phyloP scores from a whole-genome alignment of 176 grass and related monocot species.

The Calamus simplicifolius region DNA sequence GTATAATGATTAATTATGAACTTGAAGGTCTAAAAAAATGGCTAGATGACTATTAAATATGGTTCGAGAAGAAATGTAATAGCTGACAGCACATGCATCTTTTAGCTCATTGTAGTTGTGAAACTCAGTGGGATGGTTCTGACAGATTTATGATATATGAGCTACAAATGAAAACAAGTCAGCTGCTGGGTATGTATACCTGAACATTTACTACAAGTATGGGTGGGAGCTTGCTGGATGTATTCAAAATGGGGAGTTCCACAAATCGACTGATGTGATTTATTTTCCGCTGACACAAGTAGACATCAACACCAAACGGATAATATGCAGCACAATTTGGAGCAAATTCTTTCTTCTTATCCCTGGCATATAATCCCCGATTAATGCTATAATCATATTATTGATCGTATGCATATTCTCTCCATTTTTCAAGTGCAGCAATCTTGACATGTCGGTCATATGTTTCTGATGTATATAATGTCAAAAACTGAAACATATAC shows the following conservation, averaged over 20 bases:
- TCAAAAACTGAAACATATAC: conserved; percentile 1
- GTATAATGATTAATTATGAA: too few relatives aligned
- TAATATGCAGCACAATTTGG: conserved; percentile 77
- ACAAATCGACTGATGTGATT: conserved; percentile 95
- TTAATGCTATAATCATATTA: conserved; percentile 12
- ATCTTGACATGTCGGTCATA: too few relatives aligned
- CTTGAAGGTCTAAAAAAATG: too few relatives aligned
- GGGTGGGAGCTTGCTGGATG: conserved; percentile 58
- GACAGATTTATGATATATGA: not conserved
- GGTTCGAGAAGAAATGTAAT: too few relatives aligned
- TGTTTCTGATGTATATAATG: not conserved
- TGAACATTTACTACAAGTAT: conserved; percentile 97
- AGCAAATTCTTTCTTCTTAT: conserved; percentile 98
- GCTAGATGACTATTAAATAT: too few relatives aligned
- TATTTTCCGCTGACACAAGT: conserved; percentile 70
- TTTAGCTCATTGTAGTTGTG: too few relatives aligned
- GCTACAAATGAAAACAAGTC: not conserved
- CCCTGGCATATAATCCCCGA: conserved; percentile 33
- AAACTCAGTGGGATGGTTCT: too few relatives aligned
- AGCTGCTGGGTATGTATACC: conserved; percentile 21
- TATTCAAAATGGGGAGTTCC: conserved; percentile 59
- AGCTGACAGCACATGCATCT: too few relatives aligned
- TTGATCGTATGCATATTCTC: too few relatives aligned
- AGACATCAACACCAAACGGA: conserved; percentile 90
- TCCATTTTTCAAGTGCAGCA: too few relatives aligned